These are phyloP conservation scores for Calocybe gangraenosa DNA, from an alignment of 768 basidiomycete species.

Conservation along the genomic window DNA sequence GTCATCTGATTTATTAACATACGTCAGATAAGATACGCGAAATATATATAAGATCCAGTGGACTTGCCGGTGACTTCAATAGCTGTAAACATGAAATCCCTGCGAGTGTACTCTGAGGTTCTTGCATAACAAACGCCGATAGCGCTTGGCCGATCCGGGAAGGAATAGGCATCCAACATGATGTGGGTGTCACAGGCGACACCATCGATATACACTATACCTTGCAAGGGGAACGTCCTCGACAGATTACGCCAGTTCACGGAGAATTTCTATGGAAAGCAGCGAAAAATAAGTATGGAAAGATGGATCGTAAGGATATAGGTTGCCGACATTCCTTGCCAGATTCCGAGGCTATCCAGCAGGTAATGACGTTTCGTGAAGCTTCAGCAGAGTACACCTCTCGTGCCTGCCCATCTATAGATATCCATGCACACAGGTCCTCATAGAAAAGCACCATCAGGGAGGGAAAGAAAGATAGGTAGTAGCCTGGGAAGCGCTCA, in stretches of 20 bases:
- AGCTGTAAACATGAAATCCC: slow-evolving; percentile 11
- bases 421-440: slow-evolving; percentile 7
- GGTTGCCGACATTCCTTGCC: slow-evolving; percentile 15
- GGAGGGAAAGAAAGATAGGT: background rate
- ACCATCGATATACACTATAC: slow-evolving; percentile 21
- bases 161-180: slow-evolving; percentile 20
- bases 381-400: slow-evolving; percentile 3
- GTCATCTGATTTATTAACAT: slow-evolving; percentile 3
- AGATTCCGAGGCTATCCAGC: slow-evolving; percentile 21
- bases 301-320: background rate
- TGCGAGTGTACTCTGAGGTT: slow-evolving; percentile 6
- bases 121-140: slow-evolving; percentile 15
- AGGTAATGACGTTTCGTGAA: slow-evolving; percentile 13
- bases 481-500: no score
- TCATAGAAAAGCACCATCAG: background rate
- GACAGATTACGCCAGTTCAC: slow-evolving; percentile 24
- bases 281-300: background rate
- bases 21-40: slow-evolving; percentile 17
- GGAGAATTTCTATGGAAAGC: slow-evolving; percentile 18
- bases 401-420: slow-evolving; percentile 1
- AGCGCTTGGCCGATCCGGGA: slow-evolving; percentile 19
- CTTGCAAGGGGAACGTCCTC: slow-evolving; percentile 19
- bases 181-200: slow-evolving; percentile 23
- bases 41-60: slow-evolving; percentile 21
- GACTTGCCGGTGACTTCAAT: slow-evolving; percentile 8